phyloP scores from a whole-genome alignment of 345 rosid genomes.

The Chamaenerion angustifolium region DNA sequence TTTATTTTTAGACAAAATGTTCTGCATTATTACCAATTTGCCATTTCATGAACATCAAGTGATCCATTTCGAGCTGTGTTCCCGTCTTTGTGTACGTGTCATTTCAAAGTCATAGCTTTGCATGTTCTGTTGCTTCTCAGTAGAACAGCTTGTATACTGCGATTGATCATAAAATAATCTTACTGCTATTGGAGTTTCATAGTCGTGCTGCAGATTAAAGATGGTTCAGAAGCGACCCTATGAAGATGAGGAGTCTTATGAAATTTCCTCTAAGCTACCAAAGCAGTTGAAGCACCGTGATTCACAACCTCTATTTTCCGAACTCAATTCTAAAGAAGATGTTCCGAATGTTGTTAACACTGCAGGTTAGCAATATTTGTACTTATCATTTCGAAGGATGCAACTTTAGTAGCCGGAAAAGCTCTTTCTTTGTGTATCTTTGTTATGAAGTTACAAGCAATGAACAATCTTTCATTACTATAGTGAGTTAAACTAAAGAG shows the following conservation, averaged over 20 bases:
- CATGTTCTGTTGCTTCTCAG: no score
- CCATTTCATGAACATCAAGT: background rate
- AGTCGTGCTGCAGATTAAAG: conserved; percentile 11
- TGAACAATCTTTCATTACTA: no score
- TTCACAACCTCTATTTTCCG: conserved; percentile 10
- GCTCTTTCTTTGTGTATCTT: no score
- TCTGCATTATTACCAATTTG: background rate
- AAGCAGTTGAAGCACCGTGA: conserved; percentile 21
- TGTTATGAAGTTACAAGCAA: no score
- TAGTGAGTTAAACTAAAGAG: no score
- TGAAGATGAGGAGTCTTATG: conserved; percentile 25
- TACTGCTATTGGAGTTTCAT: background rate
- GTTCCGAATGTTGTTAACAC: conserved; percentile 2
- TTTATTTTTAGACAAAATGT: background rate
- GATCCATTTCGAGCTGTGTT: no score
- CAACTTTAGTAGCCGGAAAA: no score
- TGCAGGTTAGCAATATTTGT: conserved; percentile 21
- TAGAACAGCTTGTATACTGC: no score
- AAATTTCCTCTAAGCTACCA: conserved; percentile 28
- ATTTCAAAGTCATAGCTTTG: no score
- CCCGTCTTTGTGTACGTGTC: no score
- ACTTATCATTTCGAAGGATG: no score
- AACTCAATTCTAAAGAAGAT: conserved; percentile 9
- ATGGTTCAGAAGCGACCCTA: conserved; percentile 49
- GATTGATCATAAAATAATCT: no score